Conservation (phyloP, 208 protist species). For the Novymonas esmeraldas region DNA sequence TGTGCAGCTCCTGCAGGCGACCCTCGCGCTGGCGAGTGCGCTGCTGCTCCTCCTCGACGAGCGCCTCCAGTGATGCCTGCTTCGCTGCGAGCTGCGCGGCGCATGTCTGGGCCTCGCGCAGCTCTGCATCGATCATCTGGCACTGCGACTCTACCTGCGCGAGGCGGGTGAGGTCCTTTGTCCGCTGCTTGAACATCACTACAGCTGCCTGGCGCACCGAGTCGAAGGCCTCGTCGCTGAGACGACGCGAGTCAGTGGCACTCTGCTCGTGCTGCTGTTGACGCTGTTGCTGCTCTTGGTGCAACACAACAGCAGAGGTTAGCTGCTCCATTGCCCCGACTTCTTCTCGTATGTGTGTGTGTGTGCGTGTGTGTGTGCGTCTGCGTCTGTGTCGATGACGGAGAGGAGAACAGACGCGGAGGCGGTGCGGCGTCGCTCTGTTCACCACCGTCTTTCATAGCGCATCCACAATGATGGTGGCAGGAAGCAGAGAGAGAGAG, state of each 20-base stretch:
- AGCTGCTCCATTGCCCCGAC: not conserved
- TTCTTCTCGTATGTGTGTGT: not conserved
- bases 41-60: slow-evolving; percentile 59
- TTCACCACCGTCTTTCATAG: too few species aligned
- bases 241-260: not conserved
- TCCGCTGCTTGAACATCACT: slow-evolving; percentile 84
- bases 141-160: slow-evolving; percentile 36
- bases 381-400: not conserved
- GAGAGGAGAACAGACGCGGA: too few species aligned
- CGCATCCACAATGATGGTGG: too few species aligned
- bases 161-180: slow-evolving; percentile 79
- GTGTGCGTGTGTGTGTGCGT: not conserved
- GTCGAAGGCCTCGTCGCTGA: slow-evolving; percentile 55
- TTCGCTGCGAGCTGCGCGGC: slow-evolving; percentile 46
- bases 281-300: slow-evolving; percentile 1
- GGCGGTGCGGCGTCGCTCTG: too few species aligned
- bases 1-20: slow-evolving; percentile 52
- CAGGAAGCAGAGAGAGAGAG: too few species aligned
- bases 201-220: slow-evolving; percentile 70
- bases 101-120: slow-evolving; percentile 34
- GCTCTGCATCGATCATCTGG: slow-evolving; percentile 23
- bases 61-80: slow-evolving; percentile 56
- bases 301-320: not conserved
- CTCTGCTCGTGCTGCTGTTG: slow-evolving; percentile 5
- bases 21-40: slow-evolving; percentile 47